Evolutionary conservation across 2,329 filamentous ascomycete species (phyloP), one percentile per base, ranked within the genome.

Genomic region (Didymella lethalis): DNA sequence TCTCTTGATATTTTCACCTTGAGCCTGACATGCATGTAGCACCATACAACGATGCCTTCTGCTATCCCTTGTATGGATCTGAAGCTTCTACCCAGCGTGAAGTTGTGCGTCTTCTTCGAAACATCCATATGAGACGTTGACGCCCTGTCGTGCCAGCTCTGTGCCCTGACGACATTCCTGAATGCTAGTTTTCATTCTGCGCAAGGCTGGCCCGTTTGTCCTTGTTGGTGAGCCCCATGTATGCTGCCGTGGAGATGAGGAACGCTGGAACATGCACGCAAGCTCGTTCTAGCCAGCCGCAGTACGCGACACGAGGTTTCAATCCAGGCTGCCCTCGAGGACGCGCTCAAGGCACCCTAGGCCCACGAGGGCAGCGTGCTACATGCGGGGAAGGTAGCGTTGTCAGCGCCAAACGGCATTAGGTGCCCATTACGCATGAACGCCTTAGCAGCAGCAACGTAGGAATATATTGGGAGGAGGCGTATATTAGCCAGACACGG

Each of bases 321-420:
- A 49, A 46, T 48, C 43, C 40, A 44, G 36, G 29, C 44, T 48
- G 45, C 44, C 41, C 34, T 54, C 47, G 48, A 54, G 48, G 53
- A 48, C 41, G 55, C 36, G 26, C 50, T 59, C 45, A 57, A 40
- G 49, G 53, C 55, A 61, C 47, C 52, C 41, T 47, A 44, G 36
- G 29, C 47, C 52, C 48, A 59, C 56, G 56, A 47, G 47, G 49
- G 50, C 47, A 59, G 59, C 44, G 57, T 60, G 34, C 46, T 57
- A 59, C 53, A 50, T 59, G 67, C 54, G 64, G 59, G 65, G 60
- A 64, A 63, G 54, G 57, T 59, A 48, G 61, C 60, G 55, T 58
- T 48, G 59, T 61, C 63, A 48, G 45, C 28, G 61, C 54, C 28
- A 48, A 7, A 41, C 20, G 18, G 45, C 38, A 45, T 45, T 41